phyloP scores from a whole-genome alignment of 176 grass and related monocot genomes.

The Avena sativa region DNA sequence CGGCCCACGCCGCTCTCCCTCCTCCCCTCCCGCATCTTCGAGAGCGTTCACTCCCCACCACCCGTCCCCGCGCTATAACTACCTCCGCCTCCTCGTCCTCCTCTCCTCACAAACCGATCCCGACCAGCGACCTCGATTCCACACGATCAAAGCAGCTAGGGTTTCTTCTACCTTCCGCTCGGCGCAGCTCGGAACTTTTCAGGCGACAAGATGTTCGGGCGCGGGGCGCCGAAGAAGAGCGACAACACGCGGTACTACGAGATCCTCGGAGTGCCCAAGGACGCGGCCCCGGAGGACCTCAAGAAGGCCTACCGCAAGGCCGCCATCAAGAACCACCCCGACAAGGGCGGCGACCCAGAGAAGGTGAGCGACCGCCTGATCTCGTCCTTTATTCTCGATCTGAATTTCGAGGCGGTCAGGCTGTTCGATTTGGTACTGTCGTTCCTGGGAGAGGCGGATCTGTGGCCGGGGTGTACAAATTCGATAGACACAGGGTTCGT shows the following conservation, averaged over 20 bases:
- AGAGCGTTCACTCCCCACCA: slow-evolving; percentile 54
- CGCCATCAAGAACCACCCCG: slow-evolving; percentile 96
- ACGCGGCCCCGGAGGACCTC: slow-evolving; percentile 68
- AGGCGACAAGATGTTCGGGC: slow-evolving; percentile 45
- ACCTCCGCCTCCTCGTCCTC: background rate
- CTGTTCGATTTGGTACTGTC: no score
- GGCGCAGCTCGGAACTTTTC: background rate
- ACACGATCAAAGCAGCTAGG: slow-evolving; percentile 26
- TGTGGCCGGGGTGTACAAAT: background rate
- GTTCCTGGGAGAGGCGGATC: slow-evolving; percentile 1
- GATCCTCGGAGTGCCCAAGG: slow-evolving; percentile 78
- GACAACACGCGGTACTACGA: slow-evolving; percentile 87
- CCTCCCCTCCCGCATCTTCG: slow-evolving; percentile 39
- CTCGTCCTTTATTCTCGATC: no score
- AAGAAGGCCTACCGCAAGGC: slow-evolving; percentile 97
- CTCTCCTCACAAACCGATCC: slow-evolving; percentile 29
- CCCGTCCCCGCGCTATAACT: slow-evolving; percentile 48
- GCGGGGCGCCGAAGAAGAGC: slow-evolving; percentile 82
- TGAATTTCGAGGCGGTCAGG: no score
- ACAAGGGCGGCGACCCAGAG: slow-evolving; percentile 91
- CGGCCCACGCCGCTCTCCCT: background rate
- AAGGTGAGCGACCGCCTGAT: slow-evolving; percentile 50
- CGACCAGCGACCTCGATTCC: background rate
- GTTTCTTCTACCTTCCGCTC: background rate
- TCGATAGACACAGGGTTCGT: background rate